A percentile compares a stretch with the other conserved stretches of the same genome.
These are phyloP conservation scores for Hsuehochloa calcarea DNA, from an alignment of 176 grass and related monocot species.

Conservation along the genomic window DNA sequence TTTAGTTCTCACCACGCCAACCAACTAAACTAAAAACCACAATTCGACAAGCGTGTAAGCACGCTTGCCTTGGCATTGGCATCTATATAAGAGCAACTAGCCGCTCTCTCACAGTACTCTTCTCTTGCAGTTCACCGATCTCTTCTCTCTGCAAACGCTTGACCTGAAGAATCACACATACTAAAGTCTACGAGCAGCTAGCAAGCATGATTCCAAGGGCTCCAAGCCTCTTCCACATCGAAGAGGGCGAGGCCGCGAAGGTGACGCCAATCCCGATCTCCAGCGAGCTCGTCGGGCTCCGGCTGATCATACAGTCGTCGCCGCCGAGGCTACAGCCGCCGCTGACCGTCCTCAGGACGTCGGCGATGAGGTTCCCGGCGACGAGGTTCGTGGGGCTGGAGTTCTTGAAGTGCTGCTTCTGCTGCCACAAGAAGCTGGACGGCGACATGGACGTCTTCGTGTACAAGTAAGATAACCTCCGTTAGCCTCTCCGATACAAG, in stretches of 20 bases:
- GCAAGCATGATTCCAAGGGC: conserved; percentile 32
- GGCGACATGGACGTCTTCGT: conserved; percentile 71
- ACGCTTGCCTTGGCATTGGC: background rate
- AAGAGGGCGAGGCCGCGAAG: background rate
- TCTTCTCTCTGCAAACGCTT: background rate
- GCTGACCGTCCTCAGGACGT: conserved; percentile 39
- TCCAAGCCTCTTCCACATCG: conserved; percentile 35
- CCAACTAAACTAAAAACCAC: background rate
- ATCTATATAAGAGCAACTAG: conserved; percentile 22
- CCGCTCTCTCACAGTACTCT: background rate
- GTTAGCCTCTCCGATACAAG: background rate
- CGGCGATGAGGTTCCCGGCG: conserved; percentile 9
- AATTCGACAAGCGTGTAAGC: background rate
- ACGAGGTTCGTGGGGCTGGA: conserved; percentile 1
- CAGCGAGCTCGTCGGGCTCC: conserved; percentile 53
- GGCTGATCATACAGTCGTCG: conserved; percentile 56
- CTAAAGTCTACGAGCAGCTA: background rate
- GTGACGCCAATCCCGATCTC: background rate
- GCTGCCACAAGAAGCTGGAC: conserved; percentile 56
- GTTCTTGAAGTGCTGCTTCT: conserved; percentile 65
- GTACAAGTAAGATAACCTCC: conserved; percentile 52
- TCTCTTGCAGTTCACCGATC: background rate
- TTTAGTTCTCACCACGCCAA: background rate
- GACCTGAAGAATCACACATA: background rate
- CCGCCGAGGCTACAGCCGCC: background rate